Evolutionary conservation across 2,329 filamentous ascomycete species (phyloP).

Genomic region (Venturia carpophila): DNA sequence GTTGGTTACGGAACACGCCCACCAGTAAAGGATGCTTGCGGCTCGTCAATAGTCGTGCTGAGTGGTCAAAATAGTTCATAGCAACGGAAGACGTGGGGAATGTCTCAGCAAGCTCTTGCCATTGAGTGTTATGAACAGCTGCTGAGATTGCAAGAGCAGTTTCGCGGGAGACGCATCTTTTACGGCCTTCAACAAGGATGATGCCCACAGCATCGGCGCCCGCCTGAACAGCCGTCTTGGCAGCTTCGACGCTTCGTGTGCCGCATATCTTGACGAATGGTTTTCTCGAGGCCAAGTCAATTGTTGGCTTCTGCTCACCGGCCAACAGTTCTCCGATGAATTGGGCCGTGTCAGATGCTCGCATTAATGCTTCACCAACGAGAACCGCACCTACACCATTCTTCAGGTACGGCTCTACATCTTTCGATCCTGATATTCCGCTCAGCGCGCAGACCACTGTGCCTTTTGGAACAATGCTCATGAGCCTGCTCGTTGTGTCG

Average conservation of each 20-base stretch:
- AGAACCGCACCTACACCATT: constrained; percentile 89
- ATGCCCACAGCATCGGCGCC: constrained; percentile 92
- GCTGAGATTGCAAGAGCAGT: constrained; percentile 73
- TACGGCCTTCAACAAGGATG: constrained; percentile 75
- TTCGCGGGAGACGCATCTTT: constrained; percentile 70
- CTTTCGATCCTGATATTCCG: constrained; percentile 81
- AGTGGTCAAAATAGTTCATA: constrained; percentile 63
- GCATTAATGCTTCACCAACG: constrained; percentile 94
- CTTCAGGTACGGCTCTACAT: constrained; percentile 78
- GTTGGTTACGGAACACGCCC: constrained; percentile 89
- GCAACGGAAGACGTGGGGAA: constrained; percentile 21
- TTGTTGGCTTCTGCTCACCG: constrained; percentile 29
- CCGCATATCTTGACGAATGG: constrained; percentile 88
- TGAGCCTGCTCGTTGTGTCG: constrained; percentile 79
- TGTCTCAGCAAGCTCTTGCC: constrained; percentile 25
- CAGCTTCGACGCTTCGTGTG: constrained; percentile 74
- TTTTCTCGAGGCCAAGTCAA: constrained; percentile 27
- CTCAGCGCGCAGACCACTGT: constrained; percentile 91
- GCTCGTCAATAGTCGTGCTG: constrained; percentile 39
- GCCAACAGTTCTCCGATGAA: constrained; percentile 84
- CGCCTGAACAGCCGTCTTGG: constrained; percentile 69
- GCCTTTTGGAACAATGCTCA: constrained; percentile 74
- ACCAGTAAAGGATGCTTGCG: constrained; percentile 67
- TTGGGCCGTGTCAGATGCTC: constrained; percentile 67
- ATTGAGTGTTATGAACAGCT: constrained; percentile 55